Percentiles rank a stretch among this genome's conserved stretches.
Evolutionary conservation across 345 rosid species (phyloP).

Genomic region (Populus simonii): DNA sequence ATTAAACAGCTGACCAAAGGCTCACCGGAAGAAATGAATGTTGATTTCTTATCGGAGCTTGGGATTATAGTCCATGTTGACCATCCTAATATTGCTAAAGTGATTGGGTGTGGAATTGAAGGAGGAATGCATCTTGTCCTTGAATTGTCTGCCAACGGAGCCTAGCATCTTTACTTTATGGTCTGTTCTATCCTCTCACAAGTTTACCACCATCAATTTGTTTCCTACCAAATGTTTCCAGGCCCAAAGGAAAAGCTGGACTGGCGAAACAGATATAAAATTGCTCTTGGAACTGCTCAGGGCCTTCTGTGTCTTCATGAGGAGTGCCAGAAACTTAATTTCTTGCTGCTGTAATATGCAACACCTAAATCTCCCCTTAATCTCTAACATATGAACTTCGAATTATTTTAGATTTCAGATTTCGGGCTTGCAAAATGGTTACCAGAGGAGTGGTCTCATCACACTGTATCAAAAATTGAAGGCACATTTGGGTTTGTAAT

Average conservation of each 20-base stretch:
- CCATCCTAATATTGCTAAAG: conserved; percentile 87
- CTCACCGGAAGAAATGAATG: conserved; percentile 74
- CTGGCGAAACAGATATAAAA: conserved; percentile 66
- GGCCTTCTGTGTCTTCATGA: conserved; percentile 85
- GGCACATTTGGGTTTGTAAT: conserved; percentile 87
- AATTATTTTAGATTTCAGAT: conserved; percentile 75
- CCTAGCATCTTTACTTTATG: conserved; percentile 77
- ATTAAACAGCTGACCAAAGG: conserved; percentile 76
- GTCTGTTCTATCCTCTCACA: conserved; percentile 30
- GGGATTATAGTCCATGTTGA: conserved; percentile 90
- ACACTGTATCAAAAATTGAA: conserved; percentile 69
- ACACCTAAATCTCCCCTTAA: neutral
- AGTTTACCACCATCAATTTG: neutral
- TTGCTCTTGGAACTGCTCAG: conserved; percentile 74
- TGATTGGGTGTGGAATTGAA: conserved; percentile 86
- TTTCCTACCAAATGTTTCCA: conserved; percentile 16
- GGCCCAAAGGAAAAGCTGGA: conserved; percentile 58
- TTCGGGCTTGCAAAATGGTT: conserved; percentile 96
- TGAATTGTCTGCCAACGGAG: conserved; percentile 79
- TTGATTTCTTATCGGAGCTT: conserved; percentile 79
- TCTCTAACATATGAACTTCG: conserved; percentile 8
- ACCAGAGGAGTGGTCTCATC: conserved; percentile 93
- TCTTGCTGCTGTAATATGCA: neutral
- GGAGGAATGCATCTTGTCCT: conserved; percentile 96
- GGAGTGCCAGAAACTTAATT: conserved; percentile 49